Evolutionary conservation across 352 stramenopile genomes (phyloP), one percentile per base, ranked within the genome.

Genomic region (Pythium sukuiense): DNA sequence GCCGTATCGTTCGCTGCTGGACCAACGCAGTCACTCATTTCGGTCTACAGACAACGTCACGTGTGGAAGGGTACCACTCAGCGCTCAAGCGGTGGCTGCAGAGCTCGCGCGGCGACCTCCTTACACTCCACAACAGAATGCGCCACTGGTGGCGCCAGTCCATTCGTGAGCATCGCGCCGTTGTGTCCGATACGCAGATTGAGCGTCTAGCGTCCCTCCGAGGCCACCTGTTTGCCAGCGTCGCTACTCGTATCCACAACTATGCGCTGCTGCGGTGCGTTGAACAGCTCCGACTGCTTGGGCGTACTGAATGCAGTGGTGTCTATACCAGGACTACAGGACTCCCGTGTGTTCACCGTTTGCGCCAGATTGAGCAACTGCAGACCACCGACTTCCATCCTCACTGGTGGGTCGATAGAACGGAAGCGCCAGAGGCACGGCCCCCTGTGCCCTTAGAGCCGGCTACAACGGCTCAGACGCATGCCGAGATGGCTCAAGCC

Each of bases 41-140:
- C 53, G 53, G 53, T 13, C 29, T 59, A 6, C 29, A 59, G 30
- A 46, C 30, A 1, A 59, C 53, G 8, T 59, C 53, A n/a, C 53
- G 53, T 20, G 53, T 45, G 1, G 53, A 59, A 59, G 33, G 53
- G 1, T 59, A 59, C 29, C 53, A 59, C n/a, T 2, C 14, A 6
- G 18, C 8, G 1, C 12, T 59, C 6, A 59, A 59, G 30, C 12
- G 53, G 1, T 46, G 53, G 33, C 6, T 59, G 53, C 7, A 6
- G n/a, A 29, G 29, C 5, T 41, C 30, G 2, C 39, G 8, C 3
- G 53, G 53, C 6, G 53, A 59, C n/a, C 30, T 59, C 2, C 29
- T 59, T 1, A 59, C 53, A 11, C 12, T 59, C 7, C 32, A 45
- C 30, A 55, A 16, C 8, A 18, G 24, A 12, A 5, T 55, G 20